Base-by-base conservation (phyloP, 768 basidiomycete genomes). In the Russula olivacea region DNA sequence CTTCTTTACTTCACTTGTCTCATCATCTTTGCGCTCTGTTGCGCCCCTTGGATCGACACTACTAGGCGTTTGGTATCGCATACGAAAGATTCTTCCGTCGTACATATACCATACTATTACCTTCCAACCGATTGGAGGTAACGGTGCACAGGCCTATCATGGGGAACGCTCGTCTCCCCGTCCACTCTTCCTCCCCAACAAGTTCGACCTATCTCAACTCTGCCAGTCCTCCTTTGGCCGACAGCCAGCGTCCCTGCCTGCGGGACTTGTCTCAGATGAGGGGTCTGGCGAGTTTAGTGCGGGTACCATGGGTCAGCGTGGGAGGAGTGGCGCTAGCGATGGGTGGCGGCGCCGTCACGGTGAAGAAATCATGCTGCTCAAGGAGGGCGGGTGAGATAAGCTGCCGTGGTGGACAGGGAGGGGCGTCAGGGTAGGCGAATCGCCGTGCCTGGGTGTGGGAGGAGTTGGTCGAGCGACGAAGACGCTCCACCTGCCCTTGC, bases 141-240 rank as follows among this genome's bases (percentile, higher is more conserved):
- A 28, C 4, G 28, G 28, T 28, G 28, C 28, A 2, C 28, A 28
- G 28, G 76, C 65, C 65, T n/a, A n/a, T n/a, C n/a, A n/a, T n/a
- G n/a, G n/a, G n/a, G n/a, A n/a, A n/a, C n/a, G 76, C 65, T 66
- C 76, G 72, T 60, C 73, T 70, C 2, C 75, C 77, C 21, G 76
- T 78, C 80, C 77, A 78, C 19, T 81, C 80, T 54, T 81, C 81
- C 54, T 80, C 80, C 0, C 74, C 76, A 0, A 76, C 76, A 58
- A 75, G 73, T 41, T 78, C 76, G 15, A 76, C 81, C 70, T 68
- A 14, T 71, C 73, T 73, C 83, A 70, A 5, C 78, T 79, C 76
- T 81, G 82, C 63, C 80, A 80, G 55, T 83, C 70, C 60, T 68
- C 23, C 59, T n/a, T n/a, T n/a, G n/a, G n/a, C n/a, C n/a, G n/a